Percentiles rank a stretch among this genome's conserved stretches.
Evolutionary conservation across 148 eudicot species (phyloP).

Genomic region (Amaranthus cruentus): DNA sequence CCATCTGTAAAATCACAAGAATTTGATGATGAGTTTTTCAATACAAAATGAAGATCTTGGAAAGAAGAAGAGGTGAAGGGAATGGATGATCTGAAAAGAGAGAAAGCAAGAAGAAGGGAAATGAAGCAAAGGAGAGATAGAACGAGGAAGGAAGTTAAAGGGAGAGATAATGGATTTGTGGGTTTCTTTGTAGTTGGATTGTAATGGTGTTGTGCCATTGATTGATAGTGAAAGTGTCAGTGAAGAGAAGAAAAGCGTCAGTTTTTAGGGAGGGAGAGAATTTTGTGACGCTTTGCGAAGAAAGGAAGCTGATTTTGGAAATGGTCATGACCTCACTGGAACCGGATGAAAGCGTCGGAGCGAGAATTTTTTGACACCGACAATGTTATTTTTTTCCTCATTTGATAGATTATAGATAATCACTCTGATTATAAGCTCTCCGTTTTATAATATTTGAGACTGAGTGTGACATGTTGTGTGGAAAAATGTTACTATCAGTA

Average conservation of each 20-base stretch:
- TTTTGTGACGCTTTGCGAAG: no score
- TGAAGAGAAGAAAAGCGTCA: not conserved
- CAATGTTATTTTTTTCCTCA: no score
- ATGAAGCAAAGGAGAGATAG: slow-evolving; percentile 34
- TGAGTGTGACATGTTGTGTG: no score
- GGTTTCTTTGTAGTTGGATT: slow-evolving; percentile 14
- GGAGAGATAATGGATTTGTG: slow-evolving; percentile 17
- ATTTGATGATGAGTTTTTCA: slow-evolving; percentile 4
- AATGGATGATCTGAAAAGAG: slow-evolving; percentile 41
- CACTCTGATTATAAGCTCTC: no score
- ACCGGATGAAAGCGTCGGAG: no score
- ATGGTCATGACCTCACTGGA: no score
- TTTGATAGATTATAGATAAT: no score
- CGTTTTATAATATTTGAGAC: no score
- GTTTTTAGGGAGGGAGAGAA: not conserved
- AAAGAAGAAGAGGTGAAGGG: slow-evolving; percentile 17
- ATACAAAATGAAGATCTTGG: not conserved
- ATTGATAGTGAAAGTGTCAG: not conserved
- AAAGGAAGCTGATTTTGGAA: no score
- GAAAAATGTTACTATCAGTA: no score
- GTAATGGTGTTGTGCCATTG: slow-evolving; percentile 21
- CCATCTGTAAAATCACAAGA: slow-evolving; percentile 66
- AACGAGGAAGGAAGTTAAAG: slow-evolving; percentile 40
- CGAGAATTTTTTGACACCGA: no score
- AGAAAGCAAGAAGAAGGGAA: slow-evolving; percentile 45